Evolutionary conservation across 1,284 basidiomycete genomes (phyloP), one percentile per base, ranked within the genome.

Genomic region (Rhizoctonia solani): DNA sequence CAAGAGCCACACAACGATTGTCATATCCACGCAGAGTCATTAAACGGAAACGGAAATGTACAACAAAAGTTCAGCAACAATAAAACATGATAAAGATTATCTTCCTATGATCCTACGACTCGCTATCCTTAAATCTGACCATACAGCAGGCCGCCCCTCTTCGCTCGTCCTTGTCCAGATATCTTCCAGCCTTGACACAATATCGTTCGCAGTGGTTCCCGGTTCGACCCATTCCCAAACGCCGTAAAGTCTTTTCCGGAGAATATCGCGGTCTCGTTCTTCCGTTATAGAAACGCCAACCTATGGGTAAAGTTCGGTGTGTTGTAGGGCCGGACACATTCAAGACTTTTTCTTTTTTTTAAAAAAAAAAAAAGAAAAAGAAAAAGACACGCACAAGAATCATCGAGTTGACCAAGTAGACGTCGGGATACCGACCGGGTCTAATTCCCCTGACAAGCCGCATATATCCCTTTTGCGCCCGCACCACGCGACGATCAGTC

Each of bases 101-200:
- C 16, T 16, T 8, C 34, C 53, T 23, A 34, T 34, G 21, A 53
- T 41, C 4, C 23, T 50, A 14, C 23, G 4, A 3, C 16, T 19
- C 34, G 59, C 34, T 30, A 39, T 52, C 13, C 49, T 32, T 16
- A 63, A 37, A 37, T 63, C 49, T 19, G 23, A 23, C 46, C 34
- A 63, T 9, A 63, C 47, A 5, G 49, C 32, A 6, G 59, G 59
- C 21, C 59, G 47, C 5, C 47, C 32, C 37, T 63, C 59, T 9
- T 30, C 21, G n/a, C 49, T 49, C 8, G 47, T 8, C 14, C 46
- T 32, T 1, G n/a, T 4, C 59, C 59, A 63, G 1, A 63, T 2
- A 4, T 52, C 59, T 23, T 42, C 1, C 37, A 53, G 19, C 4
- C n/a, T 42, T 34, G 39, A 52, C 1, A 63, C 11, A 9, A 32